Evolutionary conservation across 2,329 filamentous ascomycete genomes (phyloP).

Genomic region (Rhinocladiella mackenziei): DNA sequence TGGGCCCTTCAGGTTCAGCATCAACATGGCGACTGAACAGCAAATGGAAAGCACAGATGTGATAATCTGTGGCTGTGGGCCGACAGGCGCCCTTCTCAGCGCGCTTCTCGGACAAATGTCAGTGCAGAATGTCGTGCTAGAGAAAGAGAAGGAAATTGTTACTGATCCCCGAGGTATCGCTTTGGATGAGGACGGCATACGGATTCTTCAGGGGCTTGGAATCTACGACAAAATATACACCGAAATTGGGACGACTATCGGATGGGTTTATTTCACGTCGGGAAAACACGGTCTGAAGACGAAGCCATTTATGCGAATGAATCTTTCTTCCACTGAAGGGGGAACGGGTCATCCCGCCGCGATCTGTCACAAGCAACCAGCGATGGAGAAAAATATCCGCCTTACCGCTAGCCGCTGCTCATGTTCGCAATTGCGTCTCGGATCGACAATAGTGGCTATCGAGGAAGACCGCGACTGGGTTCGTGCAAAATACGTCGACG

Average conservation of each 20-base stretch:
- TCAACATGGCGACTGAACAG: no score
- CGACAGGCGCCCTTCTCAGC: slow-evolving; percentile 33
- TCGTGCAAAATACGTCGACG: slow-evolving; percentile 19
- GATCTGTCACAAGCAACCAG: slow-evolving; percentile 34
- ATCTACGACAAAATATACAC: slow-evolving; percentile 32
- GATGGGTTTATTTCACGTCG: no score
- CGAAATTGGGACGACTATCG: no score
- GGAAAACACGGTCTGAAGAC: slow-evolving; percentile 18
- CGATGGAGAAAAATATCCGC: slow-evolving; percentile 28
- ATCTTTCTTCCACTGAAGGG: slow-evolving; percentile 29
- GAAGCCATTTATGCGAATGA: slow-evolving; percentile 22
- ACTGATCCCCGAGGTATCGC: slow-evolving; percentile 35
- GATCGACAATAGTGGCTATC: slow-evolving; percentile 16
- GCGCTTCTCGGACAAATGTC: slow-evolving; percentile 29
- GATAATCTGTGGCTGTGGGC: slow-evolving; percentile 34
- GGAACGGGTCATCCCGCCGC: slow-evolving; percentile 33
- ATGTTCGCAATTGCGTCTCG: slow-evolving; percentile 17
- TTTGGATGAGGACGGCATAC: slow-evolving; percentile 35
- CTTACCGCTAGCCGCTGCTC: no score
- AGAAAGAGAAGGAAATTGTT: slow-evolving; percentile 32
- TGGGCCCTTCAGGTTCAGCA: no score
- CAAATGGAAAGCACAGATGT: slow-evolving; percentile 29
- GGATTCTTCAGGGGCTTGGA: slow-evolving; percentile 32
- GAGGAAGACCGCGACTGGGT: slow-evolving; percentile 14
- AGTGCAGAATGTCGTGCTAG: slow-evolving; percentile 32